Evolutionary conservation across 2,329 filamentous ascomycete genomes (phyloP).

Genomic region (Botryotinia globosa): DNA sequence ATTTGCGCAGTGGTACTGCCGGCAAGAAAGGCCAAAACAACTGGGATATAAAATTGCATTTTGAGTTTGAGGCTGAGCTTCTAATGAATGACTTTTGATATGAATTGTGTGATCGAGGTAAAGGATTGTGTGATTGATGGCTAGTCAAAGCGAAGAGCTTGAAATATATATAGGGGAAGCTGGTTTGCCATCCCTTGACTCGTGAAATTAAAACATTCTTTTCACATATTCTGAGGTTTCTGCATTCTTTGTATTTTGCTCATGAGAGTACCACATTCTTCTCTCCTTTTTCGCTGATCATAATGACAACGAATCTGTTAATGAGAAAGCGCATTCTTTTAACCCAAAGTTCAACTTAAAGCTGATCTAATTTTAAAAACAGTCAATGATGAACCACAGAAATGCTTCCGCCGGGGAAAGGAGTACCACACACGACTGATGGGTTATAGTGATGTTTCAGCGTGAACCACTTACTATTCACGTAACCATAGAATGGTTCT

Average conservation of each 20-base stretch:
- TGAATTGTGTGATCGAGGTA: neutral
- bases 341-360: no score
- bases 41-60: constrained; percentile 3
- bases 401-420: neutral
- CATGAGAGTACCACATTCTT: neutral
- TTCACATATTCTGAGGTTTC: neutral
- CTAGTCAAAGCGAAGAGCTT: neutral
- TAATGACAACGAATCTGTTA: neutral
- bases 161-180: neutral
- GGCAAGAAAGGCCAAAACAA: neutral
- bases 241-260: neutral
- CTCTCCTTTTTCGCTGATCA: neutral
- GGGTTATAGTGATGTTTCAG: neutral
- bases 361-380: neutral
- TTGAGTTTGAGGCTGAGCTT: neutral
- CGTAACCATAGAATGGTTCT: neutral
- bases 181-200: neutral
- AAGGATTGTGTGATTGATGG: neutral
- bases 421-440: neutral
- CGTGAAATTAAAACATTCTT: neutral
- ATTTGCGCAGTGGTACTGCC: neutral
- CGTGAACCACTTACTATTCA: neutral
- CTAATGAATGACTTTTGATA: neutral
- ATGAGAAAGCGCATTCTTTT: neutral
- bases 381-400: neutral